Percentiles rank a stretch among this genome's conserved stretches.
Evolutionary conservation across 352 stramenopile genomes (phyloP).

Genomic region (Globisporangium canariense): DNA sequence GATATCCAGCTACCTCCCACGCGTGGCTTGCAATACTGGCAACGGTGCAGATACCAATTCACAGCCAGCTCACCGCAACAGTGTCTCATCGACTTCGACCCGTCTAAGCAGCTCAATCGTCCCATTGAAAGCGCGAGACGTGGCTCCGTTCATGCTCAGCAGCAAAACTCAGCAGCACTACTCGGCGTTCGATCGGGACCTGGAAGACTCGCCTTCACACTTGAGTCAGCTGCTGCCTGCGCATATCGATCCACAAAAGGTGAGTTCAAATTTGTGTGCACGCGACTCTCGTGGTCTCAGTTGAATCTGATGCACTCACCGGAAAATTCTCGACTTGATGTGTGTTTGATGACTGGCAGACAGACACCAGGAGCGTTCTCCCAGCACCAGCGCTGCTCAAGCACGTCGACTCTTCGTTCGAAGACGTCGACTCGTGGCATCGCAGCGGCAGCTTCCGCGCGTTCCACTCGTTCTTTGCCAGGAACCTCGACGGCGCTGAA

Average conservation of each 20-base stretch:
- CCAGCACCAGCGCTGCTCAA: constrained; percentile 20
- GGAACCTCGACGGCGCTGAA: constrained; percentile 11
- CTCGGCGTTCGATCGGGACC: not conserved
- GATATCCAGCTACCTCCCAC: not conserved
- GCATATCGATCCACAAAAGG: constrained; percentile 2
- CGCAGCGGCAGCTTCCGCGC: constrained; percentile 31
- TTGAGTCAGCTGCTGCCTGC: not conserved
- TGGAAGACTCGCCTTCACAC: not conserved
- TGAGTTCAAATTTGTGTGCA: not conserved
- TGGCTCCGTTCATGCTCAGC: constrained; percentile 14
- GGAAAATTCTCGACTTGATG: not conserved
- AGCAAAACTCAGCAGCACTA: not conserved
- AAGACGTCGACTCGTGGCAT: constrained; percentile 24
- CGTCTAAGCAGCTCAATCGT: constrained; percentile 6
- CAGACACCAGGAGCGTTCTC: not conserved
- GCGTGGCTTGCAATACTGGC: not conserved
- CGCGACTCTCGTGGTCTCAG: not conserved
- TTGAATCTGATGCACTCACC: not conserved
- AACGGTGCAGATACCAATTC: not conserved
- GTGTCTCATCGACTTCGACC: not conserved
- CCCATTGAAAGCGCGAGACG: not conserved
- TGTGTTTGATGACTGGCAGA: not conserved
- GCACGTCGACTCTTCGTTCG: constrained; percentile 10
- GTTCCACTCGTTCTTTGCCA: constrained; percentile 50
- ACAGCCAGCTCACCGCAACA: constrained; percentile 1